Conservation (phyloP, 352 stramenopile genomes). For the Phytophthora fragariaefolia region DNA sequence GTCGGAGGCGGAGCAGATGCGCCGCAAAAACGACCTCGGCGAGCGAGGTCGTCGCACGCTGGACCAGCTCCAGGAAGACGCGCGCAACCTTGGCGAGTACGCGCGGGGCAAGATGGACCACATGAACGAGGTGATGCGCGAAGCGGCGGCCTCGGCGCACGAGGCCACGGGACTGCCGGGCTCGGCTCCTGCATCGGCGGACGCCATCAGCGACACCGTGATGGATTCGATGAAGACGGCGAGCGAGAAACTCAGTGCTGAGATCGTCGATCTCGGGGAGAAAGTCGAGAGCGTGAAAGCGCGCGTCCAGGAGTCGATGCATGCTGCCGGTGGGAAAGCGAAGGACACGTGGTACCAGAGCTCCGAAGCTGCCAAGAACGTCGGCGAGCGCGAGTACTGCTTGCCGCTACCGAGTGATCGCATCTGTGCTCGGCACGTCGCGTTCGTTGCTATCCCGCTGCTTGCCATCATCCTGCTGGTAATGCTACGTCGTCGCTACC, state of each 20-base stretch:
- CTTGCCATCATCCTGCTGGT: slow-evolving; percentile 42
- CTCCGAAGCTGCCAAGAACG: slow-evolving; percentile 51
- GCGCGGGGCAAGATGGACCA: slow-evolving; percentile 55
- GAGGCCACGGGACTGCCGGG: slow-evolving; percentile 22
- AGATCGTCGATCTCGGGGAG: slow-evolving; percentile 36
- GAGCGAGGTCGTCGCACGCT: slow-evolving; percentile 38
- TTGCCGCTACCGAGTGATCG: slow-evolving; percentile 49
- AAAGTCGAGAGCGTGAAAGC: slow-evolving; percentile 57
- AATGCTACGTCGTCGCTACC: slow-evolving; percentile 65
- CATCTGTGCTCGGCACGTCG: slow-evolving; percentile 54
- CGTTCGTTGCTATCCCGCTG: slow-evolving; percentile 51
- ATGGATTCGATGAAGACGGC: slow-evolving; percentile 43
- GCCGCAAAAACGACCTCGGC: slow-evolving; percentile 16
- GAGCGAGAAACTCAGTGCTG: slow-evolving; percentile 46
- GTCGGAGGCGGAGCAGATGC: slow-evolving; percentile 36
- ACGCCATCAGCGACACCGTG: slow-evolving; percentile 33
- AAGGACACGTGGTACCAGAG: slow-evolving; percentile 68
- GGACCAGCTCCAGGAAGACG: slow-evolving; percentile 52
- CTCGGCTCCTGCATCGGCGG: slow-evolving; percentile 27
- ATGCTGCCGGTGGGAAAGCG: slow-evolving; percentile 39
- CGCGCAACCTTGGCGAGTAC: slow-evolving; percentile 49
- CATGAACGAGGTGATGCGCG: slow-evolving; percentile 48
- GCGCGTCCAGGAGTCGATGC: slow-evolving; percentile 59
- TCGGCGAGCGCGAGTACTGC: slow-evolving; percentile 60
- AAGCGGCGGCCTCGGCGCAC: slow-evolving; percentile 34